These are phyloP conservation scores for Coffea humblotiana DNA, from an alignment of 305 asterid species.

Conservation along the genomic window DNA sequence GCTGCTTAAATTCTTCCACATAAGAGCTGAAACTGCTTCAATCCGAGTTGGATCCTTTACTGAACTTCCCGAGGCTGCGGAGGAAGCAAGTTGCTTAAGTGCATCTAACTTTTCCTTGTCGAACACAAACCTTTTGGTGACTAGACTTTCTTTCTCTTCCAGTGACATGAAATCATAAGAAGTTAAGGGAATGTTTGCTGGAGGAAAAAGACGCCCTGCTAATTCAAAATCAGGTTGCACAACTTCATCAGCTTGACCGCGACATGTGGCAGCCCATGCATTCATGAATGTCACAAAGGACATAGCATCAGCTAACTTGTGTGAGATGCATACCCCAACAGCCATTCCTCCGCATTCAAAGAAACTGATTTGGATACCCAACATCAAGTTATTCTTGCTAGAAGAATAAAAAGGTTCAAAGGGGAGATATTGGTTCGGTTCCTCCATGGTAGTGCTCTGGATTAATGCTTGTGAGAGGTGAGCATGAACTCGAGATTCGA, in stretches of 20 bases:
- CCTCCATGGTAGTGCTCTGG: constrained; percentile 17
- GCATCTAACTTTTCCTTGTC: constrained; percentile 27
- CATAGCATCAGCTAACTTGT: constrained; percentile 36
- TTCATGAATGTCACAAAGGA: constrained; percentile 34
- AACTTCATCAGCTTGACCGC: constrained; percentile 5
- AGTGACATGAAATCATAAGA: not conserved
- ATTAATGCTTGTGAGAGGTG: constrained; percentile 11
- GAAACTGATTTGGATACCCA: no score
- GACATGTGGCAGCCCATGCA: constrained; percentile 39
- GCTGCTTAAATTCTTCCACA: constrained; percentile 32
- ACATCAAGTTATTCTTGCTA: constrained; percentile 6
- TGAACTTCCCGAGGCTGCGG: not conserved
- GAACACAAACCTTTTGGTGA: constrained; percentile 25
- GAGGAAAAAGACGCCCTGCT: constrained; percentile 19
- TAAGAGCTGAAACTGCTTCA: constrained; percentile 40
- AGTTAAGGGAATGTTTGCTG: constrained; percentile 17
- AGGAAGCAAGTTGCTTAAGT: constrained; percentile 14
- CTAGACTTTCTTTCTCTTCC: constrained; percentile 13
- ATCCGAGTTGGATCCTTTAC: constrained; percentile 32
- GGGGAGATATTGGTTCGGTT: constrained; percentile 20
- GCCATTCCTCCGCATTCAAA: no score
- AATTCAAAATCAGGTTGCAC: constrained; percentile 10
- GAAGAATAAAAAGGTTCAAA: constrained; percentile 19
- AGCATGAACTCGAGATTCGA: constrained; percentile 21
- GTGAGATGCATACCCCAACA: constrained; percentile 19